A percentile compares a stretch with the other conserved stretches of the same genome.
phyloP scores from a whole-genome alignment of 208 protist species.

The Trypanosoma grayi region DNA sequence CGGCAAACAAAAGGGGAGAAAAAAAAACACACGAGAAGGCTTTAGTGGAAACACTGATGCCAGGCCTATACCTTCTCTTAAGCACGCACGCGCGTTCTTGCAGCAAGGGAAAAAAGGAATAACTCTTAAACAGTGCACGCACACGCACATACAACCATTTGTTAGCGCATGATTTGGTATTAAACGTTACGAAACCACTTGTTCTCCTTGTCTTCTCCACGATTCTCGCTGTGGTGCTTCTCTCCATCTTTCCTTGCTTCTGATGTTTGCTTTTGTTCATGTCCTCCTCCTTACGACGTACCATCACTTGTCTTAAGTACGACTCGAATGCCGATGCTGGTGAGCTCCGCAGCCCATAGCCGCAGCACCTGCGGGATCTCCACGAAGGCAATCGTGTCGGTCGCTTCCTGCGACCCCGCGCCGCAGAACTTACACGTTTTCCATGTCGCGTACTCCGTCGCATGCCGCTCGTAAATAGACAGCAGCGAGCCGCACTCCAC shows the following conservation, averaged over 20 bases:
- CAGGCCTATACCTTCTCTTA: too few species aligned
- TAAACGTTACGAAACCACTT: slow-evolving; percentile 9
- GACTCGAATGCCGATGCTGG: slow-evolving; percentile 86
- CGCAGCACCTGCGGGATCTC: slow-evolving; percentile 91
- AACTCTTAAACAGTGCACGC: too few species aligned
- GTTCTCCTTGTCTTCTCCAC: too few species aligned
- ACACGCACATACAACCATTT: too few species aligned
- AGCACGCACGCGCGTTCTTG: too few species aligned
- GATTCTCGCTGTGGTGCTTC: too few species aligned
- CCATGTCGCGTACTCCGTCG: slow-evolving; percentile 82
- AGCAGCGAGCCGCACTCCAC: slow-evolving; percentile 75
- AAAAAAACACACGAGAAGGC: too few species aligned
- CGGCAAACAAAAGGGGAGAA: too few species aligned
- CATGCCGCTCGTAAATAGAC: slow-evolving; percentile 86
- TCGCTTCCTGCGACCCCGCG: slow-evolving; percentile 69
- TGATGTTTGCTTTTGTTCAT: background rate
- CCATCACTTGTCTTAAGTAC: slow-evolving; percentile 58
- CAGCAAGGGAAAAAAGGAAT: too few species aligned
- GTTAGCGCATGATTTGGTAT: slow-evolving; percentile 2
- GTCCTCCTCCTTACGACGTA: background rate
- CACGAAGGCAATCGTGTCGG: slow-evolving; percentile 83
- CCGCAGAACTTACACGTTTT: slow-evolving; percentile 88
- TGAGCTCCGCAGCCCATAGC: slow-evolving; percentile 86
- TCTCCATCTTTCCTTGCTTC: background rate
- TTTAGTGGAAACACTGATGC: too few species aligned